Evolutionary conservation across 1,284 basidiomycete species (phyloP), one percentile per base, ranked within the genome.

Genomic region (Coniophora puteana): DNA sequence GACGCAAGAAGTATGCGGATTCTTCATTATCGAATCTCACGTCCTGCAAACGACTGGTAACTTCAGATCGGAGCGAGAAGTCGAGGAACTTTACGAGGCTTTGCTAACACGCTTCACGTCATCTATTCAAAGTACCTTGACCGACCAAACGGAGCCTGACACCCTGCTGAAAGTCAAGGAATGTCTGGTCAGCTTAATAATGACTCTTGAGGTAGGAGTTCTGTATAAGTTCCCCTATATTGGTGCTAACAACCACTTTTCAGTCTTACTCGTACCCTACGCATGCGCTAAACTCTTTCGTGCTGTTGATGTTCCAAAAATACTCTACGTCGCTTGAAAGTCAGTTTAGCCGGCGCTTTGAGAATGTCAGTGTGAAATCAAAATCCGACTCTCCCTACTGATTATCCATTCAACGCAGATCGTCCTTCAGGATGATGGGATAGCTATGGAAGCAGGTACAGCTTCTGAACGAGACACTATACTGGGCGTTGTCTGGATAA

Each of bases 61-160:
- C 26, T 99, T 99, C 67, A 80, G 96, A 11, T 89, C 89, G 12
- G 82, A 89, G 53, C 74, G 82, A 25, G 93, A 99, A 50, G 87
- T 99, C 1, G 94, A 99, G 51, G 93, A 96, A 51, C 76, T 99
- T 5, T 99, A 96, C 95, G 91, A 97, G 49, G 84, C 82, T 18
- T 80, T 99, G 52, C 83, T 94, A 45, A 67, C 74, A 14, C 78
- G 89, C 12, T 73, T 99, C 8, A 82, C 87, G 4, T 76, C 78
- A 24, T 83, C 85, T 3, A 83, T 99, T 26, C 80, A 87, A 27
- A 68, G 72, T 13, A 81, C 89, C 1, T 67, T 99, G 44, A 76
- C 75, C 44, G 79, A 73, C 13, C 90, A 93, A 58, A 80, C 74
- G 36, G 88, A 95, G 51, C 83, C 90, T 0, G 90, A 93, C 40